Conservation (phyloP, 345 rosid species). For the Linum trigynum region DNA sequence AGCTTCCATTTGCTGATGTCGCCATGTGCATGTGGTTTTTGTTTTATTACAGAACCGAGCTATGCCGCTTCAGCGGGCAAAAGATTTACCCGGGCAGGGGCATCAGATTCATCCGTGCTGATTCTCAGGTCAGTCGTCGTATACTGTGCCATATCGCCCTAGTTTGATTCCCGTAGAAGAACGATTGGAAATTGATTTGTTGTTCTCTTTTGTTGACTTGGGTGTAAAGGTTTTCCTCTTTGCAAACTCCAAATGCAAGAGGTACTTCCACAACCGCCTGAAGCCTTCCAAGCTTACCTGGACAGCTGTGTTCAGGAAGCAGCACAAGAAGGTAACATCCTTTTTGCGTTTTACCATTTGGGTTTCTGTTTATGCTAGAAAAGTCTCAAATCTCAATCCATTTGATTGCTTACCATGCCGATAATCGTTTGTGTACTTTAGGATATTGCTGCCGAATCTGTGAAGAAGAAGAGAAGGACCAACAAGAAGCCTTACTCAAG, state of each 20-base stretch:
- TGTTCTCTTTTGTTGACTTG: not conserved
- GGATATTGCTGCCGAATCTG: conserved; percentile 55
- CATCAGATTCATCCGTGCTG: conserved; percentile 58
- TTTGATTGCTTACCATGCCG: not conserved
- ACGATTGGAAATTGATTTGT: not conserved
- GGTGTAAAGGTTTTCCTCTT: conserved; percentile 70
- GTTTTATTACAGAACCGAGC: conserved; percentile 38
- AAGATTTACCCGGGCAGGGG: conserved; percentile 72
- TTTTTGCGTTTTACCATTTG: not conserved
- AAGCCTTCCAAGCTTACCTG: conserved; percentile 92
- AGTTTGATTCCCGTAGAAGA: not conserved
- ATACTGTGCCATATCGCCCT: not conserved
- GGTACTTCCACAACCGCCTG: conserved; percentile 84
- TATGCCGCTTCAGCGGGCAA: conserved; percentile 64
- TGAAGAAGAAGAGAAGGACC: conserved; percentile 46
- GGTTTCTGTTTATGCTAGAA: not conserved
- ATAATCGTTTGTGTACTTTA: conserved; percentile 5
- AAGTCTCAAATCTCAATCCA: not conserved
- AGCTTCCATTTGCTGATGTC: not conserved
- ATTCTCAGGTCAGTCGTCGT: conserved; percentile 45
- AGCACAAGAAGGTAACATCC: conserved; percentile 51
- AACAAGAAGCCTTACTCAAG: conserved; percentile 67
- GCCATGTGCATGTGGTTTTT: not conserved
- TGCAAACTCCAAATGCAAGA: conserved; percentile 77
- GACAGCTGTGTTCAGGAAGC: conserved; percentile 69